Conservation (phyloP, 768 basidiomycete species). For the Boletus fagicola region DNA sequence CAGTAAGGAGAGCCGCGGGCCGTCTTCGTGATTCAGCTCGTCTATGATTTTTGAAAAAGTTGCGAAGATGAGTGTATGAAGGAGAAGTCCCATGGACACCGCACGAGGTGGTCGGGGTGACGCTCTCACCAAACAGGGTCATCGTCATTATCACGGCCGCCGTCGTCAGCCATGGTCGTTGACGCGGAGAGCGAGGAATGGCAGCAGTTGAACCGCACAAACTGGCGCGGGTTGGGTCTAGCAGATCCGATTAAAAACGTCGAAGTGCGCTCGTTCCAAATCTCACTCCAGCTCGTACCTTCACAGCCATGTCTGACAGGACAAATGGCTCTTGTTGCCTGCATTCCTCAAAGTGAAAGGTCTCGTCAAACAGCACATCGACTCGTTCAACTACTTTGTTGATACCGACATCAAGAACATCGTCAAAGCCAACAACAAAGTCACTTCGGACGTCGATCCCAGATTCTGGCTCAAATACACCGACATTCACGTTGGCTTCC, state of each 20-base stretch:
- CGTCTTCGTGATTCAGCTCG: neutral
- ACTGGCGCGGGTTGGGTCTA: conserved; percentile 77
- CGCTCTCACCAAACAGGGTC: neutral
- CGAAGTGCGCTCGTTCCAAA: conserved; percentile 57
- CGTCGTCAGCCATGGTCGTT: conserved; percentile 7
- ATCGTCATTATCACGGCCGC: too few relatives aligned
- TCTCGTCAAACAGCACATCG: conserved; percentile 98
- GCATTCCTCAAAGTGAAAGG: conserved; percentile 98
- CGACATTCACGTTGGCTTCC: conserved; percentile 91
- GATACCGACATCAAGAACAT: conserved; percentile 97
- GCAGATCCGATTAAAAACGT: conserved; percentile 88
- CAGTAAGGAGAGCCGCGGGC: too few relatives aligned
- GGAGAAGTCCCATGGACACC: neutral
- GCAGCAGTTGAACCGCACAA: conserved; percentile 53
- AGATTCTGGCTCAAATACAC: conserved; percentile 96
- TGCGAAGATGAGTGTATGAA: too few relatives aligned
- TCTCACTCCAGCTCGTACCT: neutral
- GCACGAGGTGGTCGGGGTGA: neutral
- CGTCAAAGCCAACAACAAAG: conserved; percentile 87
- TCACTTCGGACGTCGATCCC: conserved; percentile 96
- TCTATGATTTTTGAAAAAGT: neutral
- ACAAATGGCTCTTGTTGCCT: conserved; percentile 97
- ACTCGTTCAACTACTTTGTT: conserved; percentile 99
- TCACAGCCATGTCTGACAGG: conserved; percentile 46
- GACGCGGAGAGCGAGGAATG: conserved; percentile 46